Evolutionary conservation across 805 yeast species (phyloP).

Genomic region (Saccharomycopsis malanga): DNA sequence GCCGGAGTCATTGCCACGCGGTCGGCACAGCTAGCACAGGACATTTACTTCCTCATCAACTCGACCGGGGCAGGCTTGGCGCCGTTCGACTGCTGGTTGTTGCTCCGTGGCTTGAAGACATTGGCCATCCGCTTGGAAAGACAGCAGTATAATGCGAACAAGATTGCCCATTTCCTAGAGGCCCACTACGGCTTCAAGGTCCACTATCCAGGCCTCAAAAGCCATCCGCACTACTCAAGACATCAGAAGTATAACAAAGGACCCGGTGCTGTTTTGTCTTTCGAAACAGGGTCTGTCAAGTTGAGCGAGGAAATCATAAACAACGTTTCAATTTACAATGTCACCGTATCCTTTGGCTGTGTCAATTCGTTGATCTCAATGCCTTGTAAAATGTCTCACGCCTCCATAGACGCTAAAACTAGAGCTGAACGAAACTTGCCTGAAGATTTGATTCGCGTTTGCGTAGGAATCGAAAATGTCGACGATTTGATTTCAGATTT

Average conservation of each 20-base stretch:
- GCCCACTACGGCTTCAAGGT: constrained; percentile 55
- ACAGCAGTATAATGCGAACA: constrained; percentile 76
- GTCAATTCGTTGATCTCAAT: constrained; percentile 86
- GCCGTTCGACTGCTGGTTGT: constrained; percentile 89
- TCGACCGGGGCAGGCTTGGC: constrained; percentile 87
- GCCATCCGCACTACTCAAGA: constrained; percentile 75
- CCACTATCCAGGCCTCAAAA: constrained; percentile 76
- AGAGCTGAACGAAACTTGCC: constrained; percentile 87
- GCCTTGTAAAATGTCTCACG: constrained; percentile 96
- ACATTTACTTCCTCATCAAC: constrained; percentile 70
- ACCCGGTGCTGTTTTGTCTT: constrained; percentile 81
- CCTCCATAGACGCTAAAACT: constrained; percentile 84
- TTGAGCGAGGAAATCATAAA: constrained; percentile 69
- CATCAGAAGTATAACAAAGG: constrained; percentile 76
- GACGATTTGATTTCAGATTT: constrained; percentile 80
- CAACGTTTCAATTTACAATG: constrained; percentile 68
- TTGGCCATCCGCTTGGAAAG: constrained; percentile 78
- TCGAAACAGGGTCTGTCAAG: constrained; percentile 74
- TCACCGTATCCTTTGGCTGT: constrained; percentile 91
- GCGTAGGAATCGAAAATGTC: constrained; percentile 83
- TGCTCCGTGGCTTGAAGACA: constrained; percentile 83
- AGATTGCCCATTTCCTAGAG: constrained; percentile 68
- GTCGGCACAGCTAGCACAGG: constrained; percentile 54
- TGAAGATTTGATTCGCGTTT: constrained; percentile 82
- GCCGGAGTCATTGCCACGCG: constrained; percentile 84